Evolutionary conservation across 306 rosid species (phyloP), one percentile per base, ranked within the genome.

Genomic region (Acmispon strigosus): DNA sequence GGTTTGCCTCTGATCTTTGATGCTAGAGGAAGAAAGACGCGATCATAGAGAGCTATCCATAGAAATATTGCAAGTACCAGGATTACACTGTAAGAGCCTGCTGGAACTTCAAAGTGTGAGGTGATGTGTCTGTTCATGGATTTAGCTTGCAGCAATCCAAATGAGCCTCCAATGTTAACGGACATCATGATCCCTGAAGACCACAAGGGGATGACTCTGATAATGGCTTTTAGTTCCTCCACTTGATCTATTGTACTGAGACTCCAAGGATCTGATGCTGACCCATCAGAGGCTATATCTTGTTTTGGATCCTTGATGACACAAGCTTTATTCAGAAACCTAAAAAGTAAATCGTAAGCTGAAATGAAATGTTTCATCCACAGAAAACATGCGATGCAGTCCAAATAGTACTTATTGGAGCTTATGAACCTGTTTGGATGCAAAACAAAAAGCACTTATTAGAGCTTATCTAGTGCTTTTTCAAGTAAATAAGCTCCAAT

Each of bases 291-390:
- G 20, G 66, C 69, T 52, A 82, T 52, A 7, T 87, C 94, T 70
- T 72, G 39, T 66, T 79, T 87, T 2, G 50, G 75, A 32, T 86
- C 66, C 75, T 66, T 82, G 20, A 90, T 80, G 12, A 81, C 43
- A 57, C 94, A 84, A 9, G 90, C 96, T 76, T 70, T 88, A 53
- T 91, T 88, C 69, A 91, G 39, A 82, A 73, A 86, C 80, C 96
- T 86, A 15, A 37, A 41, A 58, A 59, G 11, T 3, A 42, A 55
- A 29, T 9, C 45, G 14, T 13, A 55, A 48, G 51, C 41, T 18
- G 15, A 59, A 44, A 53, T 45, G 17, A 0, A 14, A 15, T 57
- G 8, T 32, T 32, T 32, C 34, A 27, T 27, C 37, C 37, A 32
- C 37, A 32, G 0, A 32, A 32, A 32, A 32, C 8, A 32, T 32